A percentile compares a stretch with the other conserved stretches of the same genome.
These are phyloP conservation scores for Miscanthus sacchariflorus DNA, from an alignment of 202 grass and related monocot species.

Conservation along the genomic window DNA sequence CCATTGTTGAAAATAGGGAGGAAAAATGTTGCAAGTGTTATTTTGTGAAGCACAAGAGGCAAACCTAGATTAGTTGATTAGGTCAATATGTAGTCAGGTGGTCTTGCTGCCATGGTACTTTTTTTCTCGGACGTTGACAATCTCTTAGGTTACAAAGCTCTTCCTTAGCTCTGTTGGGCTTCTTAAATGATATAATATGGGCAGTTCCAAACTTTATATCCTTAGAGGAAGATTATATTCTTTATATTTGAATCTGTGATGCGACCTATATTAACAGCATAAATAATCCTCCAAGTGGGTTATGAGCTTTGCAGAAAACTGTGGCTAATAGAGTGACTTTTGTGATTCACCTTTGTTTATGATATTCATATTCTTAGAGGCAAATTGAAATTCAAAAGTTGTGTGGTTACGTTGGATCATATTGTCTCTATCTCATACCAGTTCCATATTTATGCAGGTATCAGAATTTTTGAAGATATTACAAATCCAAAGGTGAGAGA, in stretches of 20 bases:
- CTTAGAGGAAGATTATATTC: background rate
- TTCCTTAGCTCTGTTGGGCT: background rate
- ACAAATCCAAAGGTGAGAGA: constrained; percentile 75
- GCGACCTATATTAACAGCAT: constrained; percentile 19
- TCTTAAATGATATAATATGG: background rate
- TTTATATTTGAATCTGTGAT: constrained; percentile 35
- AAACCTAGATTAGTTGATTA: constrained; percentile 7
- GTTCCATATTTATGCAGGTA: constrained; percentile 64
- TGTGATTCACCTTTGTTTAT: constrained; percentile 19
- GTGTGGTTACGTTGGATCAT: constrained; percentile 27
- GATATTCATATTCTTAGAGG: constrained; percentile 20
- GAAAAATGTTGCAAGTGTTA: constrained; percentile 9
- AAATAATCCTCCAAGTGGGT: constrained; percentile 9
- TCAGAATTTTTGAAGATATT: constrained; percentile 95
- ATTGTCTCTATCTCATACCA: constrained; percentile 16
- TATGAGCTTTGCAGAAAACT: constrained; percentile 1
- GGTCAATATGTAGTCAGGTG: constrained; percentile 1
- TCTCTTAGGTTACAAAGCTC: background rate
- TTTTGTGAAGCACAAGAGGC: background rate
- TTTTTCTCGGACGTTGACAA: too few species aligned
- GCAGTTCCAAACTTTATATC: constrained; percentile 1
- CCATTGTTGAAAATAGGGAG: background rate
- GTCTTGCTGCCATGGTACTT: background rate
- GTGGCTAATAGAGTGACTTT: background rate
- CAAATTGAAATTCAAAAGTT: constrained; percentile 6